Evolutionary conservation across 345 rosid species (phyloP), one percentile per base, ranked within the genome.

Genomic region (Populus nigra): DNA sequence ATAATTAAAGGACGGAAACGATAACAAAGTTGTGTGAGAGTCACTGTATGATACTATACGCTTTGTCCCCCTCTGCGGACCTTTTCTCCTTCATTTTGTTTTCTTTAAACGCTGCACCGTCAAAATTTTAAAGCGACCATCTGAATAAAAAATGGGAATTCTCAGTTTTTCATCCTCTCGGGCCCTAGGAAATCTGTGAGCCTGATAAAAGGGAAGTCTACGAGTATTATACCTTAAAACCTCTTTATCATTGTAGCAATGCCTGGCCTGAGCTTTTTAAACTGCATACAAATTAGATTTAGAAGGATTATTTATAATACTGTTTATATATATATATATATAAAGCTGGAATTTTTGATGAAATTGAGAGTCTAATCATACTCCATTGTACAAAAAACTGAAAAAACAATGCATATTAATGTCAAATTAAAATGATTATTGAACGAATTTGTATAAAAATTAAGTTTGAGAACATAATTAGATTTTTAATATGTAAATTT

Each of bases 1-100:
- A 8, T 8, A 39, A 31, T 76, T 69, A 35, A 38, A 57, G 71
- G 9, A 11, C 36, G 15, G 76, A 36, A 76, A 57, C 62, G n/a
- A 43, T 6, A 38, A n/a, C 27, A 66, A 76, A 79, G 76, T 65
- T 57, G 73, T 49, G 85, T 62, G 67, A 79, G 84, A 79, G 86
- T 80, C 73, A 74, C 78, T 75, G 80, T 79, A 75, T 76, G 80
- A 80, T 31, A 31, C 27, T 78, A 71, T 83, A 69, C 87, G 84
- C 86, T 68, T 74, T 83, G 88, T 82, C 87, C 86, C 89, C 76
- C 88, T 65, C 59, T 75, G 83, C 78, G 88, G 87, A 85, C 87
- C 85, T 84, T 77, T 66, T 69, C 27, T 55, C 31, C 7, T 23
- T 17, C 55, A 71, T 71, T 68, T 73, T 43, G 35, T 33, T 76